A percentile compares a stretch with the other conserved stretches of the same genome.
Evolutionary conservation across 345 rosid species (phyloP).

Genomic region (Salix viminalis): DNA sequence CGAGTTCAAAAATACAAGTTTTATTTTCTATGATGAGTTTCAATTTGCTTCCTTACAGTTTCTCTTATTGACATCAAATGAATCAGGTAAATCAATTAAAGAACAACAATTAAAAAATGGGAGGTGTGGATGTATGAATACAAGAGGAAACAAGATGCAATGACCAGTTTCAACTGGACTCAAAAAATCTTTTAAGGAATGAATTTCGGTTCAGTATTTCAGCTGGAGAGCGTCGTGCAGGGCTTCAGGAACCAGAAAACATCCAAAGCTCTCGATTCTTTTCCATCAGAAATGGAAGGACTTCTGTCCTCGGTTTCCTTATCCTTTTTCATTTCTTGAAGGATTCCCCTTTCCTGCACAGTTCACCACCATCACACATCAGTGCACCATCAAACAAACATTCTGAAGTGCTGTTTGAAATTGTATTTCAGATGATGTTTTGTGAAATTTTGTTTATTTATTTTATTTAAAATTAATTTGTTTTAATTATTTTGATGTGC

Average conservation of each 20-base stretch:
- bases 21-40: conserved; percentile 20
- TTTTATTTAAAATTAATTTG: no score
- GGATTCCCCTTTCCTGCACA: conserved; percentile 50
- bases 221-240: conserved; percentile 64
- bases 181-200: conserved; percentile 24
- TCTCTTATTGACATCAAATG: conserved; percentile 22
- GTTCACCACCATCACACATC: neutral
- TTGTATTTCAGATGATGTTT: no score
- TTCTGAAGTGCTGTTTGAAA: no score
- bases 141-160: neutral
- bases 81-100: conserved; percentile 5
- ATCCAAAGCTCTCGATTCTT: conserved; percentile 52
- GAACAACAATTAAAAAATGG: neutral
- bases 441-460: no score
- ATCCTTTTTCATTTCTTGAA: conserved; percentile 51
- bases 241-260: conserved; percentile 96
- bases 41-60: conserved; percentile 17
- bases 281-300: conserved; percentile 38
- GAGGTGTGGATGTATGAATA: conserved; percentile 5
- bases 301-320: conserved; percentile 34
- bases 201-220: conserved; percentile 1
- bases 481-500: no score
- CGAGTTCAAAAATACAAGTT: neutral
- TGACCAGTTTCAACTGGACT: neutral
- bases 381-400: neutral